Conservation (phyloP, 176 grass and related monocot species). For the Saccharum officinarum region DNA sequence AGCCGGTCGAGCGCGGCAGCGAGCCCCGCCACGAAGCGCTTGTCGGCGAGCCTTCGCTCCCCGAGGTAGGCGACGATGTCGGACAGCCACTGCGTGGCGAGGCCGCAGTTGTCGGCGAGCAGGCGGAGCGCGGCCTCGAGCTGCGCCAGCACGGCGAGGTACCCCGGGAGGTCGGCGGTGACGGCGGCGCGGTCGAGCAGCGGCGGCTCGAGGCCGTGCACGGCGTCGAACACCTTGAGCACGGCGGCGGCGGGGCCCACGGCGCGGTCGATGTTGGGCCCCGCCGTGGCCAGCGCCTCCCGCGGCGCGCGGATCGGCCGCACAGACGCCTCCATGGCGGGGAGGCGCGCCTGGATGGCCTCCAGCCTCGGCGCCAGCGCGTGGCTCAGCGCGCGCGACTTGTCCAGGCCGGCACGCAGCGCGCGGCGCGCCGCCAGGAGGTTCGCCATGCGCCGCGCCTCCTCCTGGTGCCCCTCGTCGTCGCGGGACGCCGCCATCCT, state of each 20-base stretch:
- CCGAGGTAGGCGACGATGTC: constrained; percentile 76
- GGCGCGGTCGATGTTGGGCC: constrained; percentile 67
- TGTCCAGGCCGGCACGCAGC: constrained; percentile 47
- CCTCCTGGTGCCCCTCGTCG: background rate
- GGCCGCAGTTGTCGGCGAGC: constrained; percentile 74
- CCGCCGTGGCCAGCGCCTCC: constrained; percentile 48
- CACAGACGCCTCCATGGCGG: constrained; percentile 49
- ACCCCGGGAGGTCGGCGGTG: constrained; percentile 37
- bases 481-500: background rate
- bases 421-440: constrained; percentile 51
- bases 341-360: constrained; percentile 66
- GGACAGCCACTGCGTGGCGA: constrained; percentile 79
- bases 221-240: constrained; percentile 95
- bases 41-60: constrained; percentile 55
- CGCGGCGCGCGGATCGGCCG: constrained; percentile 72
- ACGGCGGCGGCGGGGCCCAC: constrained; percentile 74
- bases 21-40: constrained; percentile 50
- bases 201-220: constrained; percentile 81
- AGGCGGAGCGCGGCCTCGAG: constrained; percentile 86
- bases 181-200: constrained; percentile 47
- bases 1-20: constrained; percentile 38
- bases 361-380: constrained; percentile 38
- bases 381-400: constrained; percentile 39
- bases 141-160: constrained; percentile 63
- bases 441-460: constrained; percentile 20